Conservation (phyloP, 306 rosid species). For the Dryas octopetala region DNA sequence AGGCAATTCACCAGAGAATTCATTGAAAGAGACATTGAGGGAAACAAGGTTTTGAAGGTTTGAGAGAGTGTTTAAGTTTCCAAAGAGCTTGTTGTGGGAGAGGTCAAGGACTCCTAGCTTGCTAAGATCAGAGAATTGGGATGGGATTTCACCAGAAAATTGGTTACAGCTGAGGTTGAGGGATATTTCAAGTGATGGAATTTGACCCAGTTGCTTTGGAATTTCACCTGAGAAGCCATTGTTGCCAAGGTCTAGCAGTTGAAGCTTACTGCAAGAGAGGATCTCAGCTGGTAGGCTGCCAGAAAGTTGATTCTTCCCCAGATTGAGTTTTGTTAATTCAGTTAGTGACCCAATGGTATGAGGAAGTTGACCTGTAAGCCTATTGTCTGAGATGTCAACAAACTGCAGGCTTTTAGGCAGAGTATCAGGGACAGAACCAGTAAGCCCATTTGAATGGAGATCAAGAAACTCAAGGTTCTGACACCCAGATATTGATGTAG, state of each 20-base stretch:
- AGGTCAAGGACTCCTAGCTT: conserved; percentile 76
- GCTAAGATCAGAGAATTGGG: conserved; percentile 57
- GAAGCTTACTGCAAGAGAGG: conserved; percentile 68
- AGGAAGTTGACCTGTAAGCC: conserved; percentile 58
- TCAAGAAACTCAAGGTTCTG: conserved; percentile 74
- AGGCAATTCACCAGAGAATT: conserved; percentile 73
- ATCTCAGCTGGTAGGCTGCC: conserved; percentile 80
- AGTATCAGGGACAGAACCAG: conserved; percentile 61
- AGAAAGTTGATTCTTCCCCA: conserved; percentile 61
- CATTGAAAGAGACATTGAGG: conserved; percentile 74
- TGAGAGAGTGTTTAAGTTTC: conserved; percentile 50
- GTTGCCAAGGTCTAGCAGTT: conserved; percentile 70
- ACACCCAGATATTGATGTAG: conserved; percentile 63
- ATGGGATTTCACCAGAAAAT: conserved; percentile 78
- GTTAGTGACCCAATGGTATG: conserved; percentile 53
- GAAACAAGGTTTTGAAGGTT: conserved; percentile 66
- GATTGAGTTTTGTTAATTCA: conserved; percentile 73
- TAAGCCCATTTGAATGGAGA: conserved; percentile 75
- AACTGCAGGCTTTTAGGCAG: conserved; percentile 70
- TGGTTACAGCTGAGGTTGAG: conserved; percentile 80
- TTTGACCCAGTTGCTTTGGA: conserved; percentile 65
- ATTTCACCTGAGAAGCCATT: conserved; percentile 79
- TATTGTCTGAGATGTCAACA: conserved; percentile 70
- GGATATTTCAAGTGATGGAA: conserved; percentile 76
- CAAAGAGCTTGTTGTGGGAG: conserved; percentile 77